Conservation (phyloP, 108 stramenopile species). For the Conticribra weissflogii region DNA sequence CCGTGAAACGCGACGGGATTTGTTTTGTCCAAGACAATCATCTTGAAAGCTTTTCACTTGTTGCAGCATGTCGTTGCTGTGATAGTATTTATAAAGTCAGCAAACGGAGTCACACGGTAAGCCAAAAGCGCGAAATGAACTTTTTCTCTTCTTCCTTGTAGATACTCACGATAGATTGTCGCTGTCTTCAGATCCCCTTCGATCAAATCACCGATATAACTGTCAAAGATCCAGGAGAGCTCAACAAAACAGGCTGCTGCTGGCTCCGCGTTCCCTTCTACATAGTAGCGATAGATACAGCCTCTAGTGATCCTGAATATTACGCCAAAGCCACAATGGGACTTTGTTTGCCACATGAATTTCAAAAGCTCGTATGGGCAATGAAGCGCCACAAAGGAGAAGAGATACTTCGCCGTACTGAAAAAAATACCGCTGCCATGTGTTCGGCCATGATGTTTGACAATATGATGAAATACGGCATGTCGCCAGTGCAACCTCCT, state of each 20-base stretch:
- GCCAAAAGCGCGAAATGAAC: neutral
- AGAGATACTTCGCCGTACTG: conserved; percentile 6
- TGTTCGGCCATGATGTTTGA: conserved; percentile 10
- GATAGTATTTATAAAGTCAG: neutral
- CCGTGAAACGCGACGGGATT: conserved; percentile 9
- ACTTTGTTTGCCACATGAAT: conserved; percentile 7
- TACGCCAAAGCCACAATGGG: neutral
- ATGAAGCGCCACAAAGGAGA: conserved; percentile 14
- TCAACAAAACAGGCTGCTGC: neutral
- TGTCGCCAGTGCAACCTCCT: conserved; percentile 6
- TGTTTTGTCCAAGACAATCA: conserved; percentile 3
- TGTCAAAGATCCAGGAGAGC: neutral
- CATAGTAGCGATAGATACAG: neutral
- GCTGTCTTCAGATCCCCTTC: conserved; percentile 3
- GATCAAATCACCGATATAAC: conserved; percentile 4
- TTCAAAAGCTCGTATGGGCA: conserved; percentile 9
- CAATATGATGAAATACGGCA: conserved; percentile 2
- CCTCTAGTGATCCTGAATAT: neutral
- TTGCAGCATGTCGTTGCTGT: conserved; percentile 7
- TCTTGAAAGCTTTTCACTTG: neutral
- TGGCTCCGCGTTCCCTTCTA: neutral
- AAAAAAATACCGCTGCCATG: conserved; percentile 6
- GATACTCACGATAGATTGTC: neutral
- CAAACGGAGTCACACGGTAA: conserved; percentile 12
- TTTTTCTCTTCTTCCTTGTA: neutral